Percentiles rank a stretch among this genome's conserved stretches.
These are phyloP conservation scores for Pythium aristosporum DNA, from an alignment of 352 stramenopile species.

Conservation along the genomic window DNA sequence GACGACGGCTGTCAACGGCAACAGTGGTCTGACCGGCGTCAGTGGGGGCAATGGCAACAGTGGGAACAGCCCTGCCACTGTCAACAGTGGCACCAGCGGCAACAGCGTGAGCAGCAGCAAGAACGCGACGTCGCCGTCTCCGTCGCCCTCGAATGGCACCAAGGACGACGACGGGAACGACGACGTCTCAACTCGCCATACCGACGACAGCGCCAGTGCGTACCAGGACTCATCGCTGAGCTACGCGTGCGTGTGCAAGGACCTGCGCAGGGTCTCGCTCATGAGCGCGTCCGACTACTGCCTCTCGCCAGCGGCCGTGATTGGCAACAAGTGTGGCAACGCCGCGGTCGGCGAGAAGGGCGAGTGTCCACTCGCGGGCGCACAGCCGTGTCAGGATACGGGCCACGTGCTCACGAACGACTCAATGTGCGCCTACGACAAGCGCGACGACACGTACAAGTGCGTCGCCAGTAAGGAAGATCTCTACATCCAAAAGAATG, in stretches of 20 bases:
- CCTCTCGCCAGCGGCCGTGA: constrained; percentile 35
- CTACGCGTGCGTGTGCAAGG: constrained; percentile 24
- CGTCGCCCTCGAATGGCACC: neutral
- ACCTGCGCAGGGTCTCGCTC: constrained; percentile 47
- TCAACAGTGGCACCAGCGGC: neutral
- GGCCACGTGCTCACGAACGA: constrained; percentile 63
- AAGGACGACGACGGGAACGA: too few relatives aligned
- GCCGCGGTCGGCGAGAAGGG: constrained; percentile 44
- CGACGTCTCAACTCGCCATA: too few relatives aligned
- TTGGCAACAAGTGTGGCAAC: constrained; percentile 73
- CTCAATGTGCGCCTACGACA: constrained; percentile 56
- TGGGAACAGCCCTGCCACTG: neutral
- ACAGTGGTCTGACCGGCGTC: neutral
- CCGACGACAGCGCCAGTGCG: neutral
- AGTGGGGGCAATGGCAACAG: neutral
- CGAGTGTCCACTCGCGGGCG: constrained; percentile 48
- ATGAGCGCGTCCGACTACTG: constrained; percentile 78
- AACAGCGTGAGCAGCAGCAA: neutral
- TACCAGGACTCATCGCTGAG: constrained; percentile 14
- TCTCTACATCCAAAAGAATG: constrained; percentile 51
- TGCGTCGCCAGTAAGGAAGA: constrained; percentile 68
- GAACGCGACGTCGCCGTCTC: neutral
- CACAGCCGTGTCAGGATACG: constrained; percentile 55
- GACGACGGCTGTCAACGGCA: neutral
- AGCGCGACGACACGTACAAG: constrained; percentile 69